Conservation (phyloP, 345 rosid species). For the Syzygium grande region DNA sequence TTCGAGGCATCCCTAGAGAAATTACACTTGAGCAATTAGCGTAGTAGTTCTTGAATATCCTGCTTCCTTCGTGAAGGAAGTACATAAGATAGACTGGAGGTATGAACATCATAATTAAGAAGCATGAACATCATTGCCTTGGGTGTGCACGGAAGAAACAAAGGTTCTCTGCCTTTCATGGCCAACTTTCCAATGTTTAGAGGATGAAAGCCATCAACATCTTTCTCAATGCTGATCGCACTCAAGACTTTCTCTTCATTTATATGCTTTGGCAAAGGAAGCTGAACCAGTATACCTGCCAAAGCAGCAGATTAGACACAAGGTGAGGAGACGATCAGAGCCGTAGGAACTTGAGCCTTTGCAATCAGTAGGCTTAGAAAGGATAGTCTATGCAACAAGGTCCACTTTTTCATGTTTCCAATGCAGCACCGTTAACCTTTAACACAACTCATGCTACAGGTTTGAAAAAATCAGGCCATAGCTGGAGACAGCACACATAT, state of each 20-base stretch:
- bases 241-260: conserved; percentile 75
- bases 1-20: conserved; percentile 76
- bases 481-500: neutral
- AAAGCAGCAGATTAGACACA: neutral
- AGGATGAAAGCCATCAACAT: conserved; percentile 98
- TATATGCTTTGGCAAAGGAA: conserved; percentile 80
- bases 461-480: neutral
- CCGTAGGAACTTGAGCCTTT: neutral
- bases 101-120: neutral
- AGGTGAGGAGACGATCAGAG: neutral
- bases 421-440: neutral
- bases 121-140: conserved; percentile 40
- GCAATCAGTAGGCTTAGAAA: neutral
- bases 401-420: neutral
- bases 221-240: conserved; percentile 74
- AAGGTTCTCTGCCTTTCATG: conserved; percentile 96
- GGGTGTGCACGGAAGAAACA: conserved; percentile 90
- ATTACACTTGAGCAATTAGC: neutral
- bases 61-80: neutral
- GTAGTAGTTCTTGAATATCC: neutral
- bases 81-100: neutral
- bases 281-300: conserved; percentile 87
- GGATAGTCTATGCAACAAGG: neutral
- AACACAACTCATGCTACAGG: neutral
- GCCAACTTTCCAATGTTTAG: conserved; percentile 91